Evolutionary conservation across 306 rosid species (phyloP), one percentile per base, ranked within the genome.

Genomic region (Geum urbanum): DNA sequence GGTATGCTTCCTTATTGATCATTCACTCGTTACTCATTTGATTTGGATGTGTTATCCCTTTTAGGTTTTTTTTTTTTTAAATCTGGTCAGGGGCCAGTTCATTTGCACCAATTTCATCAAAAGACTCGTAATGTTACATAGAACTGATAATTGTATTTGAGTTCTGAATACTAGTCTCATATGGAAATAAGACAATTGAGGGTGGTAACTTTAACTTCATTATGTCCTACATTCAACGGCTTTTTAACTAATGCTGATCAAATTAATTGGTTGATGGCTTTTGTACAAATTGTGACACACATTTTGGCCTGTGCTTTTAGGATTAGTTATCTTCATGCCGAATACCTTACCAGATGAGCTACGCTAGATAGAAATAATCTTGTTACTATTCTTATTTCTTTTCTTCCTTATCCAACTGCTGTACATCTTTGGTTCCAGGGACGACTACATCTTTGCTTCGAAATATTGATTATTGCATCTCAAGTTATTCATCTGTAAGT

Each of bases 401-500:
- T 46, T 56, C 49, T 51, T 66, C 79, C 73, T 77, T 69, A 69
- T 66, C 22, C 79, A 27, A 32, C 32, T 68, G 50, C 74, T 66
- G 65, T 20, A 39, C 20, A 67, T 41, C 51, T 85, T 76, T 78
- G 66, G 49, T 77, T 74, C 69, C 89, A 94, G 99, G 91, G 90
- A 84, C 99, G 35, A 75, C 94, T n/a, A 80, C 91, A 40, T 88
- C 99, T 40, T 84, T 94, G 83, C 99, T 91, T 75, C 88, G 95
- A 46, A 96, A 94, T 79, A 97, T 97, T 41, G 97, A 89, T 84
- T 89, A 88, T 74, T 94, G 95, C 75, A 94, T 94, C 71, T 94
- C 99, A 0, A 97, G 91, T 67, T 88, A 91, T 61, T 86, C 97
- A 54, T 82, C 95, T 50, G 99, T 94, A 86, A 91, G 99, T 84